Evolutionary conservation across 129 eudicot genomes (phyloP).

Genomic region (Ambrosia artemisiifolia): DNA sequence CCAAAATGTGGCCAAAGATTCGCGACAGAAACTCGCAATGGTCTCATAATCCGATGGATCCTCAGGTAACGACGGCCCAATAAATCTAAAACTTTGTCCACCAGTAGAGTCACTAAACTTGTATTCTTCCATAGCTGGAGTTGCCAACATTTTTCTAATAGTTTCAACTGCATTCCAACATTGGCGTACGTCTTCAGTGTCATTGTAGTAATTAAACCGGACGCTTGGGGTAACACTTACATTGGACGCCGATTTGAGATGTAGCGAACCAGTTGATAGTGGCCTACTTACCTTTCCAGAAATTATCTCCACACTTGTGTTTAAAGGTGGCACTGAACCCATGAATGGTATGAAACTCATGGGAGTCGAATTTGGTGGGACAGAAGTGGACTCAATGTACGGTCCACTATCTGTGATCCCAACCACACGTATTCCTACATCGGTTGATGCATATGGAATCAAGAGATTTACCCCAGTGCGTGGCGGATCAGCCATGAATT

Average conservation of each 20-base stretch:
- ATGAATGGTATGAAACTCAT: slow-evolving; percentile 14
- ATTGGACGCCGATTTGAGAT: neutral
- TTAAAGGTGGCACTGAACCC: slow-evolving; percentile 9
- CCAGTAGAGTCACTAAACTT: slow-evolving; percentile 29
- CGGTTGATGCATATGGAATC: slow-evolving; percentile 2
- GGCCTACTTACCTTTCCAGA: slow-evolving; percentile 10
- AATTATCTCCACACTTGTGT: slow-evolving; percentile 6
- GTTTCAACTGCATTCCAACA: slow-evolving; percentile 16
- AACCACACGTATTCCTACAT: slow-evolving; percentile 5
- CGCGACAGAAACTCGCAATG: slow-evolving; percentile 16
- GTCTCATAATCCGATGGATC: slow-evolving; percentile 6
- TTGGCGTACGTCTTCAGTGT: slow-evolving; percentile 14
- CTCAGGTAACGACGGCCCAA: slow-evolving; percentile 19
- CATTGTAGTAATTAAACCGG: slow-evolving; percentile 12
- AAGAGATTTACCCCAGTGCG: slow-evolving; percentile 8
- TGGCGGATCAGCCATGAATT: slow-evolving; percentile 30
- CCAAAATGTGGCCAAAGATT: slow-evolving; percentile 31
- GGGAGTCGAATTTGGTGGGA: slow-evolving; percentile 3
- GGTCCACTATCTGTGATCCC: slow-evolving; percentile 25
- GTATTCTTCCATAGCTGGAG: slow-evolving; percentile 30
- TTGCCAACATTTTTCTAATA: slow-evolving; percentile 11
- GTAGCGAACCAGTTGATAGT: slow-evolving; percentile 11
- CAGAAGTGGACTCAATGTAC: neutral
- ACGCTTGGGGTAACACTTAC: slow-evolving; percentile 22
- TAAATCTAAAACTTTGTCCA: neutral